These are phyloP conservation scores for Eimeria nieschulzi DNA, from an alignment of 169 alveolate genomes.

Conservation along the genomic window DNA sequence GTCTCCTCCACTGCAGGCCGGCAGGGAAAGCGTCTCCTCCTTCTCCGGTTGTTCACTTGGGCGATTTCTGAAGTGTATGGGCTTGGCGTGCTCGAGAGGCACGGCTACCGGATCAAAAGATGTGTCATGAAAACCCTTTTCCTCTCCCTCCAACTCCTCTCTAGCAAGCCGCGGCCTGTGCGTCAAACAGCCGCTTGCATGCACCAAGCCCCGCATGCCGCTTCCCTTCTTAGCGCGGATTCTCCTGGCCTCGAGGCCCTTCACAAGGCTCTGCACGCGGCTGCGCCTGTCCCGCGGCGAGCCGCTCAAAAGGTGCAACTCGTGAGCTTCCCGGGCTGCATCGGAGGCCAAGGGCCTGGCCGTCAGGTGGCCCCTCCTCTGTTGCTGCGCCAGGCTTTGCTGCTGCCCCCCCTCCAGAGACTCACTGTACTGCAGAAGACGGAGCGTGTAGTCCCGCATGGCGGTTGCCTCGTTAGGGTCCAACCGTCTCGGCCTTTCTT, in stretches of 20 bases:
- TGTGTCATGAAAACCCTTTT: no score
- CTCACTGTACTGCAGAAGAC: constrained; percentile 42
- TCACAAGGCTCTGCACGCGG: constrained; percentile 42
- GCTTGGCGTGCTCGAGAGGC: no score
- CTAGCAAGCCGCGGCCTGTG: no score
- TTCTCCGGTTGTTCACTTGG: no score
- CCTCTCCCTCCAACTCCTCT: no score
- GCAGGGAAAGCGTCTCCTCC: no score
- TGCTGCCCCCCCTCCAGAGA: constrained; percentile 10
- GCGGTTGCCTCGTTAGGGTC: background rate
- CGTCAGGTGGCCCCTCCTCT: constrained; percentile 40
- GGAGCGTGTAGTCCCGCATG: background rate
- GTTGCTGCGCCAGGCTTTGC: background rate
- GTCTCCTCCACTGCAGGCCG: no score
- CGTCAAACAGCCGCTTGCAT: no score
- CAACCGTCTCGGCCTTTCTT: background rate
- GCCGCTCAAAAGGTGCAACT: background rate
- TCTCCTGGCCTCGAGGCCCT: constrained; percentile 32
- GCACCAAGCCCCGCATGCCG: background rate
- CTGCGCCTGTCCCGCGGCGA: constrained; percentile 41
- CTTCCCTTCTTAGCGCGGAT: constrained; percentile 22
- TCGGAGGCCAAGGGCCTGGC: constrained; percentile 3
- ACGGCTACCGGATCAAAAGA: no score
- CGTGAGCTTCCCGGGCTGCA: background rate
- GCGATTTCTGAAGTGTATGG: no score